Base-by-base conservation (phyloP, 352 stramenopile species). In the Phytophthora tentaculata region DNA sequence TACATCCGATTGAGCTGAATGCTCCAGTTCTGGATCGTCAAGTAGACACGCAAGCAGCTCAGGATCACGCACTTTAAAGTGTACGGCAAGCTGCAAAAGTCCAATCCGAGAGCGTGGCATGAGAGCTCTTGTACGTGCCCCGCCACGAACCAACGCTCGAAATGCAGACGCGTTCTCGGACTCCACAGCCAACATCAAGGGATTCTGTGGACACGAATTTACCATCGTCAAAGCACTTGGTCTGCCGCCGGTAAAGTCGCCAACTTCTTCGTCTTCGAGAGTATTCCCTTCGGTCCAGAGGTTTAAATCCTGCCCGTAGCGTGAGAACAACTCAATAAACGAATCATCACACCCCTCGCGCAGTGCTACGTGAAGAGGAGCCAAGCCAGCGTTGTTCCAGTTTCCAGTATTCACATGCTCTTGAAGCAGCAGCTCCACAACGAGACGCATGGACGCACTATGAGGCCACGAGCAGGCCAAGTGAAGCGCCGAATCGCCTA, bases 361-460 rank as follows among this genome's bases (percentile, higher is more conserved):
- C 29, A 94, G 64, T 8, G 77, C 86, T 3, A 90, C 61, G 28
- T 94, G 86, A 19, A 94, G 62, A 10, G 86, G 83, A 13, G 74
- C 65, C 17, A 75, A 48, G 0, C 86, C 86, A 17, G 73, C 43
- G 3, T 56, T 65, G 60, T 92, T 81, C 86, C 86, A 94, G 41
- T 64, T 67, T 13, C 71, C 76, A n/a, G 73, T 58, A 28, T 88
- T 83, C 10, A 67, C 74, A 19, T 74, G 68, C 17, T 77, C 59
- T 39, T 71, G 47, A 24, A 94, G 64, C 19, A 94, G 74, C 26
- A 82, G 17, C 3, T 81, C 69, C 3, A 84, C 56, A 6, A 91
- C 65, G 10, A 76, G 57, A 26, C 81, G 60, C 59, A 84, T 89
- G 19, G 56, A 52, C 3, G 64, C 19, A 44, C 62, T 75, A 20